A percentile compares a stretch with the other conserved stretches of the same genome.
Evolutionary conservation across 306 rosid species (phyloP).

Genomic region (Citrullus amarus): DNA sequence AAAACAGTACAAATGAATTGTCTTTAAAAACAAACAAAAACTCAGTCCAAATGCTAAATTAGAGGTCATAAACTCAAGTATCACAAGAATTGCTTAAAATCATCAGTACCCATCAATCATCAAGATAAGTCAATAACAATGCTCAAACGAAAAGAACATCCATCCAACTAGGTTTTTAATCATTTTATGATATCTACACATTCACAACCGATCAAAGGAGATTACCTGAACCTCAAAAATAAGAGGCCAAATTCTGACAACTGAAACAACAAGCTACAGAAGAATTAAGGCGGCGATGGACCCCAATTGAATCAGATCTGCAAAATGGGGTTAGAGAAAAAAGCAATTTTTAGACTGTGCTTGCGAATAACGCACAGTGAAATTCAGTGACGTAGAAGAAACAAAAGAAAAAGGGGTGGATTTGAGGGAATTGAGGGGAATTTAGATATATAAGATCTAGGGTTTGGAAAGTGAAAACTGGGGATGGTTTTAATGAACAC

Average conservation of each 20-base stretch:
- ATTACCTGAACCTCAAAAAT: neutral
- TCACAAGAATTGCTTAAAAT: slow-evolving; percentile 15
- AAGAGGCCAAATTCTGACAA: neutral
- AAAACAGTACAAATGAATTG: slow-evolving; percentile 2
- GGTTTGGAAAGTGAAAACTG: slow-evolving; percentile 28
- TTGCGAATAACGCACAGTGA: slow-evolving; percentile 2
- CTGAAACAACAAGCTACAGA: neutral
- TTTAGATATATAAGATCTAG: slow-evolving; percentile 41
- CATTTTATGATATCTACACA: neutral
- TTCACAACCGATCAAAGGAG: neutral
- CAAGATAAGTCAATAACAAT: neutral
- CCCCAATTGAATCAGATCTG: slow-evolving; percentile 9
- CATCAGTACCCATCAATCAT: slow-evolving; percentile 3
- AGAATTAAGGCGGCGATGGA: neutral
- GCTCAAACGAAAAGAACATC: slow-evolving; percentile 6
- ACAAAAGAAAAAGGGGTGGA: slow-evolving; percentile 7
- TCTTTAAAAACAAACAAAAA: neutral
- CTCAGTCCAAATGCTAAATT: slow-evolving; percentile 20
- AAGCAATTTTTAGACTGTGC: slow-evolving; percentile 1
- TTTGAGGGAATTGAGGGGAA: neutral
- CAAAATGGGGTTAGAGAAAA: slow-evolving; percentile 5
- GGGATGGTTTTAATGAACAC: slow-evolving; percentile 36
- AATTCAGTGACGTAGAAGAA: slow-evolving; percentile 23
- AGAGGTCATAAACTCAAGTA: slow-evolving; percentile 20
- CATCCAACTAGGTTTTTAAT: slow-evolving; percentile 4